Evolutionary conservation across 768 basidiomycete genomes (phyloP).

Genomic region (Lentinula sp.): DNA sequence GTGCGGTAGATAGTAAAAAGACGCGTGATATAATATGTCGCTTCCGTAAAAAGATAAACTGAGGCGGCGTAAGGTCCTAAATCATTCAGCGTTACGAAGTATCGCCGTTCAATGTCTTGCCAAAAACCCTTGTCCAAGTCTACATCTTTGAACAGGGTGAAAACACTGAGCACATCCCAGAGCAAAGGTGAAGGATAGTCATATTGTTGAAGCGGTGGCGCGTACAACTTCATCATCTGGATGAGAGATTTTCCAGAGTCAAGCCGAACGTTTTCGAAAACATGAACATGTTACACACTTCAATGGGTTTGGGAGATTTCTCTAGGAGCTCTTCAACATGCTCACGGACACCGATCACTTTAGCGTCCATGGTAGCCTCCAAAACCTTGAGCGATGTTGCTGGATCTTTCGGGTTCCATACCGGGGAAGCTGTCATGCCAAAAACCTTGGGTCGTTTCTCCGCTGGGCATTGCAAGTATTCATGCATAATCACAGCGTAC

Average conservation of each 20-base stretch:
- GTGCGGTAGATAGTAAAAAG: constrained; percentile 20
- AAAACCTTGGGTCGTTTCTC: constrained; percentile 72
- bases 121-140: constrained; percentile 41
- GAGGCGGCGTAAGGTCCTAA: constrained; percentile 75
- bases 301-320: constrained; percentile 59
- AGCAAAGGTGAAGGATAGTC: constrained; percentile 51
- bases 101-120: constrained; percentile 56
- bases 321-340: constrained; percentile 59
- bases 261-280: background rate
- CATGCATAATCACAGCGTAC: constrained; percentile 71
- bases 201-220: constrained; percentile 44
- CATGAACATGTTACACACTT: constrained; percentile 35
- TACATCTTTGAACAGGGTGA: constrained; percentile 17
- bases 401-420: constrained; percentile 74
- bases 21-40: constrained; percentile 42
- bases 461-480: constrained; percentile 44
- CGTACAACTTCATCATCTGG: constrained; percentile 55
- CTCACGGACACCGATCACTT: constrained; percentile 67
- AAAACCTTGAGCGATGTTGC: constrained; percentile 53
- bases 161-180: constrained; percentile 44
- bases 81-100: constrained; percentile 51
- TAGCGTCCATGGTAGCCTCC: constrained; percentile 68
- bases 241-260: background rate
- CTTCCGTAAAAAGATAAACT: constrained; percentile 58
- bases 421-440: constrained; percentile 89